These are phyloP conservation scores for Sclerotiophoma versabilis DNA, from an alignment of 2,329 filamentous ascomycete genomes.

Conservation along the genomic window DNA sequence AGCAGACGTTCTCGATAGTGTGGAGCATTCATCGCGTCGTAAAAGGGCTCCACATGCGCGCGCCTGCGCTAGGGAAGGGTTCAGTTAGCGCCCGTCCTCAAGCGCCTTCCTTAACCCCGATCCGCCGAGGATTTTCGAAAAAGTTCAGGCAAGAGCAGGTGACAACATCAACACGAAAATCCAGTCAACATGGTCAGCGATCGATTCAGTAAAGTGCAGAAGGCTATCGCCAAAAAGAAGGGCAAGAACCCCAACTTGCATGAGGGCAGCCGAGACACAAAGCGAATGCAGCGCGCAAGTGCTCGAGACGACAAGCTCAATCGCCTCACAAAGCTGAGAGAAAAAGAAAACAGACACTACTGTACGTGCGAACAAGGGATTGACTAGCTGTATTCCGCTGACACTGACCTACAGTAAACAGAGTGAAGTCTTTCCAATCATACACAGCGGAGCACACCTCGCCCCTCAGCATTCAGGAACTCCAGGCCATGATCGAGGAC, in stretches of 20 bases:
- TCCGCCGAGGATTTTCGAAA: slow-evolving; percentile 29
- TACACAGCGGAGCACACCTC: slow-evolving; percentile 62
- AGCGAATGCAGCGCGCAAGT: slow-evolving; percentile 78
- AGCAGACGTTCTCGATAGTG: slow-evolving; percentile 20
- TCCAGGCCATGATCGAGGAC: slow-evolving; percentile 60
- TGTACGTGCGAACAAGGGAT: slow-evolving; percentile 57
- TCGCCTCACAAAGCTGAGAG: slow-evolving; percentile 71
- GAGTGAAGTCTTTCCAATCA: slow-evolving; percentile 76
- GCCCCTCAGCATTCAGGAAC: slow-evolving; percentile 57
- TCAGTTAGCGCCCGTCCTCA: slow-evolving; percentile 14
- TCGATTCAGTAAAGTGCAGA: slow-evolving; percentile 81
- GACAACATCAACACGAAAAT: slow-evolving; percentile 16
- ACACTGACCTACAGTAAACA: slow-evolving; percentile 61
- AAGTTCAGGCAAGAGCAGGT: slow-evolving; percentile 27
- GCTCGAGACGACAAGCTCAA: slow-evolving; percentile 83
- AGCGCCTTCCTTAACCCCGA: slow-evolving; percentile 27
- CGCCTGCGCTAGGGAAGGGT: slow-evolving; percentile 25
- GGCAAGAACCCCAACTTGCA: slow-evolving; percentile 78
- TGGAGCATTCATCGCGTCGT: slow-evolving; percentile 30
- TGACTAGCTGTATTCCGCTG: background rate
- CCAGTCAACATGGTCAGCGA: slow-evolving; percentile 53
- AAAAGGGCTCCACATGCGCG: slow-evolving; percentile 26
- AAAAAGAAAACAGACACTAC: slow-evolving; percentile 76
- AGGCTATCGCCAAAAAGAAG: slow-evolving; percentile 89
- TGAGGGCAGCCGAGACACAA: slow-evolving; percentile 86